Conservation (phyloP, 2,329 filamentous ascomycete species). For the Aspergillus neoniger region DNA sequence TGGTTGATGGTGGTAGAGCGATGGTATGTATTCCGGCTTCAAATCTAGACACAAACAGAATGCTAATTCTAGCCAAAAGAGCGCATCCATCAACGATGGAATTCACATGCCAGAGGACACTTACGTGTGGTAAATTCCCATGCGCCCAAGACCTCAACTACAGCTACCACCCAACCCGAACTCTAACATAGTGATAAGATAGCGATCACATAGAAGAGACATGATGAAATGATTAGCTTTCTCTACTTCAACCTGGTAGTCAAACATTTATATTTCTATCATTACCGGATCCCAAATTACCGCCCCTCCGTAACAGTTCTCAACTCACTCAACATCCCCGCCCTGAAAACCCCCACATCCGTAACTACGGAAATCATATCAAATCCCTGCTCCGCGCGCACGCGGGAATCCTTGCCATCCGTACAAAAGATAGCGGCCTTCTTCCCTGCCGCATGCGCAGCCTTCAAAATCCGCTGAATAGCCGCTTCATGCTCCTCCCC, state of each 20-base stretch:
- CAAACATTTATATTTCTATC: no score
- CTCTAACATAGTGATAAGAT: not conserved
- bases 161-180: not conserved
- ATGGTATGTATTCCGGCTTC: not conserved
- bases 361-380: slow-evolving; percentile 46
- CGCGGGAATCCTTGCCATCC: slow-evolving; percentile 9
- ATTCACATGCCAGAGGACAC: not conserved
- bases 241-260: not conserved
- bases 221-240: not conserved
- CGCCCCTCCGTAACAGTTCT: slow-evolving; percentile 31
- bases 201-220: not conserved
- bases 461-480: slow-evolving; percentile 39
- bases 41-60: not conserved
- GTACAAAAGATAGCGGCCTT: slow-evolving; percentile 47
- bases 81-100: not conserved
- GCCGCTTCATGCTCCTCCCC: slow-evolving; percentile 44
- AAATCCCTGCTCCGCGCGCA: slow-evolving; percentile 34
- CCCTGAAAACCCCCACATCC: slow-evolving; percentile 37
- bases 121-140: not conserved
- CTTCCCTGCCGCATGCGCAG: slow-evolving; percentile 40
- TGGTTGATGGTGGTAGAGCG: not conserved
- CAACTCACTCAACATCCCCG: slow-evolving; percentile 37
- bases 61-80: not conserved
- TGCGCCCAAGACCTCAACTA: no score
- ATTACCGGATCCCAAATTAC: not conserved